phyloP scores from a whole-genome alignment of 2,329 filamentous ascomycete genomes.

The Diplodia mutila region DNA sequence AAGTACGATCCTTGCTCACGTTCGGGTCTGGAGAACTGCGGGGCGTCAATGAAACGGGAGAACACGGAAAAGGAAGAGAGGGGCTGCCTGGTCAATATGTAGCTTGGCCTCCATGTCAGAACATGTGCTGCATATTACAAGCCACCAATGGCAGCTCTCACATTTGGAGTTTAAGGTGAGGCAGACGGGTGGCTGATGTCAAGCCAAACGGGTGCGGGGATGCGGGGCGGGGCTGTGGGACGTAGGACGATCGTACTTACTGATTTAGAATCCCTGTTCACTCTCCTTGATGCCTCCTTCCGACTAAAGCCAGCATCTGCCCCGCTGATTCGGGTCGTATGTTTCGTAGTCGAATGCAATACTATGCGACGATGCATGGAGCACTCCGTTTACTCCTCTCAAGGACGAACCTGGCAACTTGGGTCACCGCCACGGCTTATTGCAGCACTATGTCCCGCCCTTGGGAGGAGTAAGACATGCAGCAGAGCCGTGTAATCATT shows the following conservation, averaged over 20 bases:
- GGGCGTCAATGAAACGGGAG: neutral
- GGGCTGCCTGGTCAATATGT: neutral
- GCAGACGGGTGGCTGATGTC: neutral
- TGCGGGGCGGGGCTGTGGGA: slow-evolving; percentile 6
- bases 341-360: neutral
- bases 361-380: neutral
- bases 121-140: neutral
- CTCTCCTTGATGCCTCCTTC: neutral
- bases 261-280: neutral
- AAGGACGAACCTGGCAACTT: neutral
- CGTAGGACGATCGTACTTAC: neutral
- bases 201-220: neutral
- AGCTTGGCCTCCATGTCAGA: neutral
- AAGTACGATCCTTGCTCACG: neutral
- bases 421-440: neutral
- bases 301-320: neutral
- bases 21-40: neutral
- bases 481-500: neutral
- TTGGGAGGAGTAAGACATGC: neutral
- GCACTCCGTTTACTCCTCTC: neutral
- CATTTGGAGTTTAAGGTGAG: neutral
- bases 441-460: neutral
- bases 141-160: neutral
- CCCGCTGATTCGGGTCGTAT: neutral
- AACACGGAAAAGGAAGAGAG: neutral